These are phyloP conservation scores for Boeremia exigua DNA, from an alignment of 2,329 filamentous ascomycete genomes.

Conservation along the genomic window DNA sequence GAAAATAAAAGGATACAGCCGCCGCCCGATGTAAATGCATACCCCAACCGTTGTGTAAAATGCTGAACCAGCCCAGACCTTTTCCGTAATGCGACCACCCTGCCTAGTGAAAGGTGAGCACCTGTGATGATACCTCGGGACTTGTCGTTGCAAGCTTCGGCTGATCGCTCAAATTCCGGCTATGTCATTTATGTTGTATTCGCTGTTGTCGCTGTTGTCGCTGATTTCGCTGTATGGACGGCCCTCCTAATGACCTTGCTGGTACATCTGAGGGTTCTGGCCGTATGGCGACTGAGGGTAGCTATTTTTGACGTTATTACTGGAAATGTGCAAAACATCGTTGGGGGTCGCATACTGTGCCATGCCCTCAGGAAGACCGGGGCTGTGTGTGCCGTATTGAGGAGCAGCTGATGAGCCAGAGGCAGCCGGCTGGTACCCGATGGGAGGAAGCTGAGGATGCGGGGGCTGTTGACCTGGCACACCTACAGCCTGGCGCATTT, in stretches of 20 bases:
- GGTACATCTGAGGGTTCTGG: slow-evolving; percentile 56
- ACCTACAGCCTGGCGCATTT: slow-evolving; percentile 55
- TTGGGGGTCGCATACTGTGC: slow-evolving; percentile 55
- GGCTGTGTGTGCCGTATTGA: slow-evolving; percentile 55
- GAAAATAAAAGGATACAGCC: slow-evolving; percentile 46
- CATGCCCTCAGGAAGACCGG: slow-evolving; percentile 56
- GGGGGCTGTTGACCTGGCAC: slow-evolving; percentile 53
- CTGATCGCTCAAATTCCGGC: slow-evolving; percentile 27
- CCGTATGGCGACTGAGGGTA: slow-evolving; percentile 60
- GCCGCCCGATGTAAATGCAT: slow-evolving; percentile 49
- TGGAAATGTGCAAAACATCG: slow-evolving; percentile 52
- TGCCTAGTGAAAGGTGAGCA: background rate
- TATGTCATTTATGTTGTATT: slow-evolving; percentile 30
- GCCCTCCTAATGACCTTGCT: slow-evolving; percentile 48
- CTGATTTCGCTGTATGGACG: slow-evolving; percentile 31
- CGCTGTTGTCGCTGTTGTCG: background rate
- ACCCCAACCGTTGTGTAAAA: slow-evolving; percentile 36
- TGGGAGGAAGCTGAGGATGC: slow-evolving; percentile 58
- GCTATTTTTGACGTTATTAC: slow-evolving; percentile 53
- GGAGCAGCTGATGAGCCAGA: slow-evolving; percentile 50
- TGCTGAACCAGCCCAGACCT: slow-evolving; percentile 28
- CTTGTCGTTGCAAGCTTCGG: background rate
- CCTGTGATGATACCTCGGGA: background rate
- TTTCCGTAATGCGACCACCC: slow-evolving; percentile 1
- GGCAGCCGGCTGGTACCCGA: slow-evolving; percentile 58